Conservation (phyloP, 2,329 filamentous ascomycete species). For the Pezicula radicicola region DNA sequence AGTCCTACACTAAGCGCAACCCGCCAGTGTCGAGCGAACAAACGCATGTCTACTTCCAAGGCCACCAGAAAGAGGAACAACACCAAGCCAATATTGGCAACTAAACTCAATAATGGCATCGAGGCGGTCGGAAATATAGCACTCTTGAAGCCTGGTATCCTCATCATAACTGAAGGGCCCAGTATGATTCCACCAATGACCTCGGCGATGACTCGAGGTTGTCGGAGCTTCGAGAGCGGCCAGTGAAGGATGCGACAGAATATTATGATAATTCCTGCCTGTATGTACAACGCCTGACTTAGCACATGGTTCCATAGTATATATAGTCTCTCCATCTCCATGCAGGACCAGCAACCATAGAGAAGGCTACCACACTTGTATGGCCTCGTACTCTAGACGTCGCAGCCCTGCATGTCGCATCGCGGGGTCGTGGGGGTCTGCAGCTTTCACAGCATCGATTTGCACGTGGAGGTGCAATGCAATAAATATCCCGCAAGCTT, state of each 20-base stretch:
- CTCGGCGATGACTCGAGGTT: constrained; percentile 81
- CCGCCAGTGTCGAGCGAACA: constrained; percentile 77
- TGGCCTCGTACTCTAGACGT: too few relatives aligned
- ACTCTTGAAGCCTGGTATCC: constrained; percentile 72
- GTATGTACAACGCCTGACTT: neutral
- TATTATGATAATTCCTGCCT: constrained; percentile 72
- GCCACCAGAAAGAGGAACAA: constrained; percentile 87
- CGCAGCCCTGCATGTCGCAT: too few relatives aligned
- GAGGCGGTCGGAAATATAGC: constrained; percentile 75
- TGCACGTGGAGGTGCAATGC: neutral
- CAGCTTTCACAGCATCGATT: neutral
- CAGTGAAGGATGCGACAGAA: constrained; percentile 73
- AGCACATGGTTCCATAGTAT: neutral
- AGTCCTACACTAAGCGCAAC: constrained; percentile 75
- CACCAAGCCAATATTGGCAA: constrained; percentile 80
- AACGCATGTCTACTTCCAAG: constrained; percentile 78
- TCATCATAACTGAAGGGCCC: constrained; percentile 84
- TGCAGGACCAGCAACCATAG: neutral
- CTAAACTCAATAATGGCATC: constrained; percentile 71
- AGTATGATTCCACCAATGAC: constrained; percentile 82
- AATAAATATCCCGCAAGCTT: neutral
- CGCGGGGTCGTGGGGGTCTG: too few relatives aligned
- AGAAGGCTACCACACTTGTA: neutral
- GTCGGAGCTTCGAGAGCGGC: constrained; percentile 72
- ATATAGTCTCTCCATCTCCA: neutral